These are phyloP conservation scores for Taphrina pruni DNA, from an alignment of 1,139 yeast genomes.

Conservation along the genomic window DNA sequence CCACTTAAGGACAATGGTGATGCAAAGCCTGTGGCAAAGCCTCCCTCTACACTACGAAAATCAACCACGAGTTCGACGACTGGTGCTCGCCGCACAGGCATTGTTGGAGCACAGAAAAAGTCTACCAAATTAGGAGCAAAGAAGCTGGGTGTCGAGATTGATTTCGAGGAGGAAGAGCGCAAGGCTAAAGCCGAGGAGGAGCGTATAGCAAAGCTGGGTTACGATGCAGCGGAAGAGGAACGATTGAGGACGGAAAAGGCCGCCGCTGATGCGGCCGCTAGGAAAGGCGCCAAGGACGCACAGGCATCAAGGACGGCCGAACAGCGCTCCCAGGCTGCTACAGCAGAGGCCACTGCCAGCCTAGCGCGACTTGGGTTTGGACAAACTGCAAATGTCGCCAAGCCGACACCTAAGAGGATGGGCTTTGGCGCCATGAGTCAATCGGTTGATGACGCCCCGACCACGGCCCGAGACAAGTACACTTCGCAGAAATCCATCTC, in stretches of 20 bases:
- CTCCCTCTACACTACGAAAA: conserved; percentile 48
- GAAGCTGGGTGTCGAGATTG: conserved; percentile 62
- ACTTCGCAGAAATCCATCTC: conserved; percentile 94
- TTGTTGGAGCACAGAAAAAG: conserved; percentile 50
- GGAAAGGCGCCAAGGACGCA: conserved; percentile 25
- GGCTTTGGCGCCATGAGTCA: conserved; percentile 53
- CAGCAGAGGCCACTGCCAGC: conserved; percentile 67
- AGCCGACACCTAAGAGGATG: conserved; percentile 45
- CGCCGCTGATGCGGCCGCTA: conserved; percentile 24
- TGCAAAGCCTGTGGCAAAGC: conserved; percentile 46
- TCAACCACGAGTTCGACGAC: conserved; percentile 48
- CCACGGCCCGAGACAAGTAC: conserved; percentile 62
- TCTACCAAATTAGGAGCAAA: conserved; percentile 52
- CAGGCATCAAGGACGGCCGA: conserved; percentile 9
- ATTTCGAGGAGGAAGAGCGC: conserved; percentile 88
- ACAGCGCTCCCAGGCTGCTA: conserved; percentile 28
- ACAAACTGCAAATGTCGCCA: conserved; percentile 58
- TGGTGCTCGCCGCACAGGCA: conserved; percentile 47
- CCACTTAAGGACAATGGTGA: conserved; percentile 47
- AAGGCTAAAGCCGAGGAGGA: conserved; percentile 85
- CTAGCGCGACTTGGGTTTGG: conserved; percentile 86
- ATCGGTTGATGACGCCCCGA: conserved; percentile 49
- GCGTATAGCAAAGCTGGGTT: conserved; percentile 73
- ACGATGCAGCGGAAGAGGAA: conserved; percentile 58
- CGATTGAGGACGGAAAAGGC: conserved; percentile 52